Conservation (phyloP, 2,329 filamentous ascomycete species). For the Claviceps pusilla region DNA sequence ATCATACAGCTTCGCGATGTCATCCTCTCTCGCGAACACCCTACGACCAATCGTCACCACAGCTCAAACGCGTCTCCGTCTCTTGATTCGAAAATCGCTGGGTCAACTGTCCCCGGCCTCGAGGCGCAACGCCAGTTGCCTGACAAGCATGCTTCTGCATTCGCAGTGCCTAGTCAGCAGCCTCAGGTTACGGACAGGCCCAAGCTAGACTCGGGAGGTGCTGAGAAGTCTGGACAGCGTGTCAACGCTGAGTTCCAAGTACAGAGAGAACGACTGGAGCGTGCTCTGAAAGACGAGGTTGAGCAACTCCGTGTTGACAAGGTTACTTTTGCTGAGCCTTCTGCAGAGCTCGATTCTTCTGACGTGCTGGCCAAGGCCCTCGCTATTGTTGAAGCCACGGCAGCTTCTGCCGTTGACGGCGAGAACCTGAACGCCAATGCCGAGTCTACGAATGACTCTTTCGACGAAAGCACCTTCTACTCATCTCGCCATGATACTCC, state of each 20-base stretch:
- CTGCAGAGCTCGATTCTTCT: slow-evolving; percentile 54
- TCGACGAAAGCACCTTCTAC: slow-evolving; percentile 91
- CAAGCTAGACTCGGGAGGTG: slow-evolving; percentile 66
- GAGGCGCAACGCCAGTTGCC: background rate
- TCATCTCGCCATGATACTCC: slow-evolving; percentile 82
- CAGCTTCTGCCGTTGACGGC: slow-evolving; percentile 44
- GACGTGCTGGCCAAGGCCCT: slow-evolving; percentile 59
- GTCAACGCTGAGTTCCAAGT: slow-evolving; percentile 68
- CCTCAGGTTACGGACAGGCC: slow-evolving; percentile 36
- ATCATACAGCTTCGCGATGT: slow-evolving; percentile 69
- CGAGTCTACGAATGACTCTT: slow-evolving; percentile 58
- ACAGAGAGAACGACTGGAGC: slow-evolving; percentile 70
- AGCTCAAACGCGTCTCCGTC: slow-evolving; percentile 17
- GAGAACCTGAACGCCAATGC: slow-evolving; percentile 37
- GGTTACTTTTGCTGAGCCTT: slow-evolving; percentile 34
- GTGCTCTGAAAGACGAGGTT: slow-evolving; percentile 58
- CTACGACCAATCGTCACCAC: slow-evolving; percentile 40
- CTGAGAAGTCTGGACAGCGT: slow-evolving; percentile 74
- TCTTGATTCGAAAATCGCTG: slow-evolving; percentile 4
- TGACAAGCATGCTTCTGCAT: background rate
- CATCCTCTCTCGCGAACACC: slow-evolving; percentile 63
- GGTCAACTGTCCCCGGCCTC: background rate
- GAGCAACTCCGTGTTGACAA: slow-evolving; percentile 41
- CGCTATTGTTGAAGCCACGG: slow-evolving; percentile 54
- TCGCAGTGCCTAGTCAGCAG: slow-evolving; percentile 8